Percentiles rank a stretch among this genome's conserved stretches.
These are phyloP conservation scores for Blastocladiella emersonii DNA, from an alignment of 371 early-diverging fungal species.

Conservation along the genomic window DNA sequence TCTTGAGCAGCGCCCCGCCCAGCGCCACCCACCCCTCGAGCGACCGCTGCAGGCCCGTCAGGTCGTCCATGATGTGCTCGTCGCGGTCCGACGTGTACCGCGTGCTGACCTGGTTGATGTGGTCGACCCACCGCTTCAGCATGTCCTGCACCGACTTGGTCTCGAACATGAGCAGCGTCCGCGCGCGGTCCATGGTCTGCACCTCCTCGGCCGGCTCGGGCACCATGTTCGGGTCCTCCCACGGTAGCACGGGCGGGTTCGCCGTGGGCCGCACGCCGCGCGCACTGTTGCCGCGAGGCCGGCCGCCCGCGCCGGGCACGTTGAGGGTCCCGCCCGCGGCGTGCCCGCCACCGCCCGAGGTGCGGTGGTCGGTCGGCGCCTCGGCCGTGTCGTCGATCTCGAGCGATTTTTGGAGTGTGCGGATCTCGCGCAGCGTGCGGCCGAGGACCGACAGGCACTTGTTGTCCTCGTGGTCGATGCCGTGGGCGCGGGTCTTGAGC, in stretches of 20 bases:
- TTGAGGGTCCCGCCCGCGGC: not conserved
- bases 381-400: constrained; percentile 21
- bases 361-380: not conserved
- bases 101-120: constrained; percentile 19
- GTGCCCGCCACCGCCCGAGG: not conserved
- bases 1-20: constrained; percentile 18
- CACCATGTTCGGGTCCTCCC: not conserved
- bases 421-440: constrained; percentile 26
- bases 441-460: constrained; percentile 22
- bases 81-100: constrained; percentile 33
- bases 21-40: constrained; percentile 28
- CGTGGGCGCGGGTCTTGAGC: constrained; percentile 22
- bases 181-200: not conserved
- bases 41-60: constrained; percentile 16
- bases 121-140: constrained; percentile 26
- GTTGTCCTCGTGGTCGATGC: constrained; percentile 30
- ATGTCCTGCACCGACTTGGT: constrained; percentile 18
- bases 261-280: not conserved
- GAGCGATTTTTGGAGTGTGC: constrained; percentile 25
- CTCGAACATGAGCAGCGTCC: constrained; percentile 22
- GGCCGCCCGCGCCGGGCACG: not conserved
- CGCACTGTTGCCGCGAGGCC: too few species aligned
- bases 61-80: constrained; percentile 25
- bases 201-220: not conserved
- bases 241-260: constrained; percentile 21